phyloP scores from a whole-genome alignment of 2,329 filamentous ascomycete species.

The Arthroderma sp. region DNA sequence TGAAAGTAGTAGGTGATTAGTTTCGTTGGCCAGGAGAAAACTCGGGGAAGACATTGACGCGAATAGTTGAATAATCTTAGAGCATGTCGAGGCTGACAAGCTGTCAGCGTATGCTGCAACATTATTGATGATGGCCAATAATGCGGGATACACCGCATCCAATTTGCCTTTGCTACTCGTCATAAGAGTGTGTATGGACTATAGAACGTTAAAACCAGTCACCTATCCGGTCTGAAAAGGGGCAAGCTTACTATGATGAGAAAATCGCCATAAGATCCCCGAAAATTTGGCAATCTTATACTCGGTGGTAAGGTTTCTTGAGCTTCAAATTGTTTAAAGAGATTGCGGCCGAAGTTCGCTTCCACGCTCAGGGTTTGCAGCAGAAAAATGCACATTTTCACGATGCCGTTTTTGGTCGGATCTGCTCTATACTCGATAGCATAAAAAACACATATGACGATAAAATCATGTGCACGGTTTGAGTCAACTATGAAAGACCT shows the following conservation, averaged over 20 bases:
- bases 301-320: constrained; percentile 75
- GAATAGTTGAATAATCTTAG: constrained; percentile 77
- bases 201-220: constrained; percentile 15
- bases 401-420: constrained; percentile 74
- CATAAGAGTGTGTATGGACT: constrained; percentile 87
- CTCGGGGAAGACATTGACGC: constrained; percentile 85
- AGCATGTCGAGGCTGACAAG: constrained; percentile 59
- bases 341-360: constrained; percentile 71
- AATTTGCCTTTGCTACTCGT: constrained; percentile 82
- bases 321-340: constrained; percentile 78
- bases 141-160: constrained; percentile 79
- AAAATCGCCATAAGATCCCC: constrained; percentile 85
- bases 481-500: constrained; percentile 95
- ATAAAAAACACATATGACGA: constrained; percentile 82
- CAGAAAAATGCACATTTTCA: constrained; percentile 95
- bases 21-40: constrained; percentile 84
- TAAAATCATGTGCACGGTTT: constrained; percentile 80
- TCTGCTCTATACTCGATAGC: constrained; percentile 81
- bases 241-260: constrained; percentile 61
- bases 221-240: not conserved
- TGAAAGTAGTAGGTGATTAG: constrained; percentile 67
- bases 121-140: constrained; percentile 88
- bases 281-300: constrained; percentile 73
- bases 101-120: constrained; percentile 73
- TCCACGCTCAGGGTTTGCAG: constrained; percentile 91